A percentile compares a stretch with the other conserved stretches of the same genome.
These are phyloP conservation scores for Neurospora sp. DNA, from an alignment of 495 filamentous ascomycete genomes.

Conservation along the genomic window DNA sequence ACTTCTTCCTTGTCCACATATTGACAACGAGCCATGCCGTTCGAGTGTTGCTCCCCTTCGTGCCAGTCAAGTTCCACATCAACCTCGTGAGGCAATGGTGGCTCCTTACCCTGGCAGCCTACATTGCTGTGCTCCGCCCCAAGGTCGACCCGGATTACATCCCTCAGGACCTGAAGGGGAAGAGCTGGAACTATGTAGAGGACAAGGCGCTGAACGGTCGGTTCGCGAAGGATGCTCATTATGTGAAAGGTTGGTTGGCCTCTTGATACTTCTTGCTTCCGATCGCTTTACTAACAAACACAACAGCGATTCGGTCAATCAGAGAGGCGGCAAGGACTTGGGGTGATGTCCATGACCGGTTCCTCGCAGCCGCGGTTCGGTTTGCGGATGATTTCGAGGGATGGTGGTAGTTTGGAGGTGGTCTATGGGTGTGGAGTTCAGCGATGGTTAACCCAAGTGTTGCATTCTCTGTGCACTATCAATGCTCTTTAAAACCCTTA, in stretches of 20 bases:
- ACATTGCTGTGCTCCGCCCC: slow-evolving; percentile 64
- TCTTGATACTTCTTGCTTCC: neutral
- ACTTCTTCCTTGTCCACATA: slow-evolving; percentile 77
- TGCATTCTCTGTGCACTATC: neutral
- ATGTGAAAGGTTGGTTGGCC: slow-evolving; percentile 51
- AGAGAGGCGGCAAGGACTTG: slow-evolving; percentile 67
- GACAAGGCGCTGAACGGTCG: slow-evolving; percentile 54
- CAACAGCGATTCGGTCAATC: slow-evolving; percentile 55
- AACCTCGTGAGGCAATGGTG: slow-evolving; percentile 76
- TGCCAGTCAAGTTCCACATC: slow-evolving; percentile 63
- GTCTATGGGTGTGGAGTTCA: neutral
- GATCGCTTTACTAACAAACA: slow-evolving; percentile 7
- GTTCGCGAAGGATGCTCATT: slow-evolving; percentile 65
- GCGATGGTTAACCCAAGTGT: neutral
- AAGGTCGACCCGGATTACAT: slow-evolving; percentile 56
- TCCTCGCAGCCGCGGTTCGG: slow-evolving; percentile 66
- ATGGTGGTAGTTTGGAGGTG: slow-evolving; percentile 48
- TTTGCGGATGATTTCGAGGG: slow-evolving; percentile 69
- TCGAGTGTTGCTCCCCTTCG: slow-evolving; percentile 67
- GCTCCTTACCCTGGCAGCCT: slow-evolving; percentile 69
- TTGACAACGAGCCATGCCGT: slow-evolving; percentile 82
- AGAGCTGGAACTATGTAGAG: slow-evolving; percentile 67
- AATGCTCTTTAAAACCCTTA: neutral
- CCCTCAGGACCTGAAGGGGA: slow-evolving; percentile 48
- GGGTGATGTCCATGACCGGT: slow-evolving; percentile 70